Evolutionary conservation across 495 filamentous ascomycete species (phyloP).

Genomic region (Lophiotrema nucula): DNA sequence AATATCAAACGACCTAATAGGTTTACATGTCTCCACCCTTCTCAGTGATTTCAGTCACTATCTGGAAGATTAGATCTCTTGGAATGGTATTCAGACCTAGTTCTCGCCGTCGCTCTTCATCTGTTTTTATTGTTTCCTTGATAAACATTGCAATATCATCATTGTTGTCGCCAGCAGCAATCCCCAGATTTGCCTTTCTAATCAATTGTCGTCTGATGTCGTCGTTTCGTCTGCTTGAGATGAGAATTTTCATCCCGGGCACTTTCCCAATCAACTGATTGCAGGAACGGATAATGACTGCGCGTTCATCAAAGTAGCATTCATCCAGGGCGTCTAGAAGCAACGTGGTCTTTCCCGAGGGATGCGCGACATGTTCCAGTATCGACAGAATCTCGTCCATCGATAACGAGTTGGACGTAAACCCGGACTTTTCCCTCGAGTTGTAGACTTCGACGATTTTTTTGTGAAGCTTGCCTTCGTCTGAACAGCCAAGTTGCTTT

Average conservation of each 20-base stretch:
- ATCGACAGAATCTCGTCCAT: not conserved
- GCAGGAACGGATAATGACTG: not conserved
- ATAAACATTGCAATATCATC: conserved; percentile 1
- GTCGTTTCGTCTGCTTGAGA: conserved; percentile 1
- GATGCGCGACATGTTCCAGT: not conserved
- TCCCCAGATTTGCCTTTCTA: not conserved
- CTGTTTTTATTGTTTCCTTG: not conserved
- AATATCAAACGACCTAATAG: too few relatives aligned
- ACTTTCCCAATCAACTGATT: not conserved
- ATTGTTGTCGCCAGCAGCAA: not conserved
- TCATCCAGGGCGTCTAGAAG: not conserved
- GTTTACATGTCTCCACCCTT: conserved; percentile 3
- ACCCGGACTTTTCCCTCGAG: not conserved
- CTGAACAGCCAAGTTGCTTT: not conserved
- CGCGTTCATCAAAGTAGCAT: not conserved
- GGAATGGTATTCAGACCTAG: not conserved
- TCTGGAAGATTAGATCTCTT: not conserved
- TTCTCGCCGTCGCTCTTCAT: not conserved
- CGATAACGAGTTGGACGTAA: not conserved
- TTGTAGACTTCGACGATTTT: not conserved
- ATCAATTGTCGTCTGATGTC: not conserved
- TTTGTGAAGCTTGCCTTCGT: not conserved
- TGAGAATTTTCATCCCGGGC: not conserved
- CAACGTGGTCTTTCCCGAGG: not conserved
- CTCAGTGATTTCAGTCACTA: not conserved